Conservation (phyloP, 116 monocot genomes). For the Papilionanthe hybrid region DNA sequence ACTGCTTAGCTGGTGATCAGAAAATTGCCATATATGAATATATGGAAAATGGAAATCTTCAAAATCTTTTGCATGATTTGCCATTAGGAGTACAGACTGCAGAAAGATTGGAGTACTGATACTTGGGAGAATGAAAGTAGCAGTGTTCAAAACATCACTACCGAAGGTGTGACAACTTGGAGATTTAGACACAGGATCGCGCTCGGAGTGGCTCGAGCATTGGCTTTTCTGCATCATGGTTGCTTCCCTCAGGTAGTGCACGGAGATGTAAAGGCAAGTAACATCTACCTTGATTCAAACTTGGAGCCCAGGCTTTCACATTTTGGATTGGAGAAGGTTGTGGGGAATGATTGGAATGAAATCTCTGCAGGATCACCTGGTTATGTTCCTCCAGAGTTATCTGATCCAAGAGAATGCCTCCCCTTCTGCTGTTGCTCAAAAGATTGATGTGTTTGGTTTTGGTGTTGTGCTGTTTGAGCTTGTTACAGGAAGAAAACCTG, state of each 20-base stretch:
- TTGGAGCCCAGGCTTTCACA: slow-evolving; percentile 71
- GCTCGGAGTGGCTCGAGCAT: slow-evolving; percentile 63
- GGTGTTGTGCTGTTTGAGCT: slow-evolving; percentile 88
- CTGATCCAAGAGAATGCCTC: slow-evolving; percentile 26
- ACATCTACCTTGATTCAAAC: slow-evolving; percentile 65
- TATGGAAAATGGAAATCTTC: slow-evolving; percentile 92
- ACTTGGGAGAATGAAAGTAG: slow-evolving; percentile 66
- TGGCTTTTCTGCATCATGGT: slow-evolving; percentile 84
- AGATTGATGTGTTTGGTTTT: slow-evolving; percentile 80
- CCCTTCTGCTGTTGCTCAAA: slow-evolving; percentile 22
- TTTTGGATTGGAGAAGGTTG: slow-evolving; percentile 66
- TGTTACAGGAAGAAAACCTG: slow-evolving; percentile 67
- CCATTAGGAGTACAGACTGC: slow-evolving; percentile 53
- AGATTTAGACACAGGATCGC: slow-evolving; percentile 75
- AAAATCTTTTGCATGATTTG: slow-evolving; percentile 65
- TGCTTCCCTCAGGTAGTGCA: slow-evolving; percentile 86
- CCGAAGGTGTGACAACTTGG: slow-evolving; percentile 61
- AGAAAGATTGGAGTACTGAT: slow-evolving; percentile 70
- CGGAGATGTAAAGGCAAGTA: slow-evolving; percentile 68
- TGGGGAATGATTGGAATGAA: slow-evolving; percentile 29
- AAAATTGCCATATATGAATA: slow-evolving; percentile 81
- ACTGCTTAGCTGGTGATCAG: slow-evolving; percentile 75
- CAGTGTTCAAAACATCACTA: slow-evolving; percentile 43
- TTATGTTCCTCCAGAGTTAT: slow-evolving; percentile 52
- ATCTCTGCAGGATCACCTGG: slow-evolving; percentile 30